phyloP scores from a whole-genome alignment of 2,329 filamentous ascomycete genomes.

The Monosporascus ibericus region DNA sequence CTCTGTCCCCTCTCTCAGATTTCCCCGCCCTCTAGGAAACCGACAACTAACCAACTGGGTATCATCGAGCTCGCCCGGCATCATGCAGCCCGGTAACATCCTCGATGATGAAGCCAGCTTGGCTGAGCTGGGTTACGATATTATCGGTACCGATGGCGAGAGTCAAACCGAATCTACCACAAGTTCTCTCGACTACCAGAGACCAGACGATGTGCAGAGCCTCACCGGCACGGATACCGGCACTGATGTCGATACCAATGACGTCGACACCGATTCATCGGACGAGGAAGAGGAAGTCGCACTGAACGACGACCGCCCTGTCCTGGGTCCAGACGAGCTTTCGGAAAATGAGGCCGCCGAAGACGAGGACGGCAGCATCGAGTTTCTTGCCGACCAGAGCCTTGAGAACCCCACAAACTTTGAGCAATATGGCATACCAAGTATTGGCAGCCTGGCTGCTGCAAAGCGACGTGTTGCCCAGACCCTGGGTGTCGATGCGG shows the following conservation, averaged over 20 bases:
- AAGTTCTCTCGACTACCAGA: constrained; percentile 42
- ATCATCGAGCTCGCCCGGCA: constrained; percentile 50
- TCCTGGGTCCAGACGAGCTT: constrained; percentile 9
- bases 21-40: constrained; percentile 50
- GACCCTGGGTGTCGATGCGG: background rate
- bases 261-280: constrained; percentile 36
- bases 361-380: constrained; percentile 18
- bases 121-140: constrained; percentile 51
- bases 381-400: constrained; percentile 23
- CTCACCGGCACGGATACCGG: constrained; percentile 33
- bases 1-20: constrained; percentile 46
- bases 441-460: constrained; percentile 8
- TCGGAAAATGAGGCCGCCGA: constrained; percentile 9
- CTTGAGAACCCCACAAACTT: constrained; percentile 26
- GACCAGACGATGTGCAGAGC: constrained; percentile 47
- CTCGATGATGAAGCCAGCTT: constrained; percentile 45
- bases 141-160: constrained; percentile 49
- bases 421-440: constrained; percentile 17
- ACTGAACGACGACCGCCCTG: constrained; percentile 9
- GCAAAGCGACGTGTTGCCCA: constrained; percentile 4
- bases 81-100: constrained; percentile 41
- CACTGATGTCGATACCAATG: constrained; percentile 42
- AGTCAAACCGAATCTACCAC: constrained; percentile 45
- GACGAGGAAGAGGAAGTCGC: constrained; percentile 22
- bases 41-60: constrained; percentile 54